Evolutionary conservation across 2,329 filamentous ascomycete genomes (phyloP).

Genomic region (Coniella vitis): DNA sequence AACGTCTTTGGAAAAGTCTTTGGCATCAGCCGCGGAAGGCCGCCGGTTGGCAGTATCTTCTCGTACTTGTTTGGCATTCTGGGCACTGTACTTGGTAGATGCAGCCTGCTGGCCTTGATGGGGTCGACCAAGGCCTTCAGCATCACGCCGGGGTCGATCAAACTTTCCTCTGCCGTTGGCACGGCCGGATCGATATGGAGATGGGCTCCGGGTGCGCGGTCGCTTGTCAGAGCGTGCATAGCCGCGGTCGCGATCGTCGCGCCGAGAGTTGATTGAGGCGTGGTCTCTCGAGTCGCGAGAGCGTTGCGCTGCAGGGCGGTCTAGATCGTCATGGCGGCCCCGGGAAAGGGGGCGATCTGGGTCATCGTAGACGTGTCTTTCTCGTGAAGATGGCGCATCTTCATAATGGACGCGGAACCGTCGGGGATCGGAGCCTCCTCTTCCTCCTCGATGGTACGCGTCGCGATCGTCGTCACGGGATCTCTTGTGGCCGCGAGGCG

Average conservation of each 20-base stretch:
- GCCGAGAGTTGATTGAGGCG: slow-evolving; percentile 28
- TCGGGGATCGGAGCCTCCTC: slow-evolving; percentile 46
- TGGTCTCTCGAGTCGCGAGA: slow-evolving; percentile 16
- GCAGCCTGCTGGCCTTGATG: slow-evolving; percentile 25
- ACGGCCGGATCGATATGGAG: slow-evolving; percentile 20
- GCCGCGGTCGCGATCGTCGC: slow-evolving; percentile 44
- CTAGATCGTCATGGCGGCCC: slow-evolving; percentile 48
- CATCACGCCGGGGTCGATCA: slow-evolving; percentile 22
- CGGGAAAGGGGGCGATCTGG: slow-evolving; percentile 13
- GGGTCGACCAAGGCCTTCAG: slow-evolving; percentile 21
- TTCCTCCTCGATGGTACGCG: slow-evolving; percentile 30
- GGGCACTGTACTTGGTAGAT: slow-evolving; percentile 37
- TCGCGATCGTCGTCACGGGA: slow-evolving; percentile 58
- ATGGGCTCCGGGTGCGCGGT: slow-evolving; percentile 23
- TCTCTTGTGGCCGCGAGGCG: slow-evolving; percentile 63
- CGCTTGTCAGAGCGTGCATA: slow-evolving; percentile 25
- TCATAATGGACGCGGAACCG: slow-evolving; percentile 59
- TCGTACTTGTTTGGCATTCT: slow-evolving; percentile 41
- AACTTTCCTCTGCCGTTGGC: slow-evolving; percentile 22
- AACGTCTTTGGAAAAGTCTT: slow-evolving; percentile 53
- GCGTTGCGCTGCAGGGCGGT: slow-evolving; percentile 33
- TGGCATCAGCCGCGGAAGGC: slow-evolving; percentile 52
- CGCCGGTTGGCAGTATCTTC: slow-evolving; percentile 58
- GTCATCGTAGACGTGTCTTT: slow-evolving; percentile 48
- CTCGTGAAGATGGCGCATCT: slow-evolving; percentile 40